Percentiles rank a stretch among this genome's conserved stretches.
phyloP scores from a whole-genome alignment of 768 basidiomycete species.

The Dacryopinax spathularia region DNA sequence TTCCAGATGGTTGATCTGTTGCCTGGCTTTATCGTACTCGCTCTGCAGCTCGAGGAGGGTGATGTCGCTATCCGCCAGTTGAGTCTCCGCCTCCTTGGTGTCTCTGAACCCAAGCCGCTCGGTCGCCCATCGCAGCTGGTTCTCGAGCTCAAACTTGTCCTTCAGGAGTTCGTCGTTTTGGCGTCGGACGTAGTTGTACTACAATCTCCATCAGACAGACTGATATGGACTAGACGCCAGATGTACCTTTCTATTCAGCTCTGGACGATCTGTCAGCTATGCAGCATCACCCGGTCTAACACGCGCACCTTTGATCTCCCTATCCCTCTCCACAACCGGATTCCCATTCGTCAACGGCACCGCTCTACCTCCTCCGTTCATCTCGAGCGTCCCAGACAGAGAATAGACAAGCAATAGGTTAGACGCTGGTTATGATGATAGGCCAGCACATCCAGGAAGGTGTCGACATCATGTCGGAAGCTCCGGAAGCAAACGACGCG shows the following conservation, averaged over 20 bases:
- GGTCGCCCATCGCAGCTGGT: background rate
- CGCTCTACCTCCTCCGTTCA: background rate
- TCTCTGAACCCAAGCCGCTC: background rate
- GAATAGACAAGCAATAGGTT: background rate
- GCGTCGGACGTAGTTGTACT: background rate
- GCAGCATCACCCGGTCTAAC: background rate
- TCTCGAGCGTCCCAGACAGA: background rate
- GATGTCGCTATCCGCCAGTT: background rate
- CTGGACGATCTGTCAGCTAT: background rate
- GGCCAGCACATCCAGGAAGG: background rate
- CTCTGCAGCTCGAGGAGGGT: background rate
- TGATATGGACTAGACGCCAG: background rate
- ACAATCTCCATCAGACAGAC: background rate
- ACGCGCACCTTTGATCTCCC: background rate
- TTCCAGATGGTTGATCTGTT: background rate
- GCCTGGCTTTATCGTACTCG: background rate
- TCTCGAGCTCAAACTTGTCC: slow-evolving; percentile 6
- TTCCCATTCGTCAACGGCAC: background rate
- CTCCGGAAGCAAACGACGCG: background rate
- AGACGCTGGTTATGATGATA: background rate
- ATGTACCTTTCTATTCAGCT: background rate
- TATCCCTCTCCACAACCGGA: background rate
- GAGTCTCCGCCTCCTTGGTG: slow-evolving; percentile 2
- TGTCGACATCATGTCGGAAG: background rate
- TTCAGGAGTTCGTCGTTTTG: background rate